Evolutionary conservation across 352 stramenopile genomes (phyloP), one percentile per base, ranked within the genome.

Genomic region (Globisporangium paddicum): DNA sequence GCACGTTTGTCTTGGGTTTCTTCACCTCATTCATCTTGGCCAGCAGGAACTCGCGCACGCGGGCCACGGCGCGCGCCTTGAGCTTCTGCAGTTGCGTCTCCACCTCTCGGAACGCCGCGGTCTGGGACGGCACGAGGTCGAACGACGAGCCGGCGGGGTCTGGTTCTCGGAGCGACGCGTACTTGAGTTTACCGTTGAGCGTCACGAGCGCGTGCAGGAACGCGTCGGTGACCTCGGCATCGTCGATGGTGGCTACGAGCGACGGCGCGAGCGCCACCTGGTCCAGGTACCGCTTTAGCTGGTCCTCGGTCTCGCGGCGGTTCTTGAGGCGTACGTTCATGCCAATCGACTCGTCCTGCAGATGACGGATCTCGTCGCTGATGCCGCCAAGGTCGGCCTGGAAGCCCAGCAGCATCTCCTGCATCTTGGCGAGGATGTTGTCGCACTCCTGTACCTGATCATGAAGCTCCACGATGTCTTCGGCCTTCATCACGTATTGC

Each of bases 381-480:
- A 99, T 97, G 42, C 95, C 95, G 25, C 96, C 96, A 7, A 99
- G 73, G 75, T 99, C 96, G 3, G 96, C 95, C 77, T 99, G 96
- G 74, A 99, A 99, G 8, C 96, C 96, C 23, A 98, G 71, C 38
- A 99, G 71, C 90, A 99, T 98, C 79, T 98, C 96, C 68, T 99
- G 96, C 86, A 99, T 96, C 45, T 90, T 87, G 19, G 88, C 91
- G 44, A 99, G 82, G 58, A 99, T 94, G 65, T 93, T 89, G 76
- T 99, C 97, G 73, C 96, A 99, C 51, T 91, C 84, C 63, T 98
- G 89, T 45, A 99, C 92, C 64, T 99, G 86, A 51, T 94, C 79
- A 60, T 97, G 90, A 46, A 98, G 69, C 56, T 89, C 79, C 23
- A 90, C 82, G 62, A 98, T 95, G 68, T 98, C 83, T n/a, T 73